phyloP scores from a whole-genome alignment of 192 early-diverging fungal species.

The Gonapodya prolifera region DNA sequence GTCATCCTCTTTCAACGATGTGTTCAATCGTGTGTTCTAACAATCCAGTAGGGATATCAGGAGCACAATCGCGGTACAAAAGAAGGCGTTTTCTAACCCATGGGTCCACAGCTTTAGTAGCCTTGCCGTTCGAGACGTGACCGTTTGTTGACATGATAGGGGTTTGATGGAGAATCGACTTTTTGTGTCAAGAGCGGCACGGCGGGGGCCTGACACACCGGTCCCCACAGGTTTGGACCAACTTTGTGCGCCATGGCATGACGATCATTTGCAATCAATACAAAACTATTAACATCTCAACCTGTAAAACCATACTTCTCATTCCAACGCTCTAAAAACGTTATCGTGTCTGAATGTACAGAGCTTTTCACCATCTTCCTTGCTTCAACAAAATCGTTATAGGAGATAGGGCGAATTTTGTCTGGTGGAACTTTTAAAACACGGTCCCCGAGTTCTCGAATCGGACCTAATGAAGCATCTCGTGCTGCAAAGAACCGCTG shows the following conservation, averaged over 20 bases:
- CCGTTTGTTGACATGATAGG: not conserved
- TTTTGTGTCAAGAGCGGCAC: too few species aligned
- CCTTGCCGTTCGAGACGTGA: not conserved
- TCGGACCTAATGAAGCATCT: slow-evolving; percentile 37
- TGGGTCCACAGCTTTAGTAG: not conserved
- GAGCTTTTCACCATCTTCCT: slow-evolving; percentile 1
- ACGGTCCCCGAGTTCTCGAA: slow-evolving; percentile 27
- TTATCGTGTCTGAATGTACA: not conserved
- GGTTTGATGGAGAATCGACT: not conserved
- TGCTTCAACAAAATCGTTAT: slow-evolving; percentile 21
- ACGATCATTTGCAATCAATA: too few species aligned
- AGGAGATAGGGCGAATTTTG: slow-evolving; percentile 22
- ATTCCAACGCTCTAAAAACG: not conserved
- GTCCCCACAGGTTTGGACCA: too few species aligned
- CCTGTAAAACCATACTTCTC: not conserved
- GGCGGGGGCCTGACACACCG: too few species aligned
- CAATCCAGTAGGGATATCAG: not conserved
- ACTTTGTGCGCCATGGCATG: too few species aligned
- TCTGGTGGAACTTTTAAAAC: slow-evolving; percentile 22
- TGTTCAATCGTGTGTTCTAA: slow-evolving; percentile 53
- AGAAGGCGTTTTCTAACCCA: not conserved
- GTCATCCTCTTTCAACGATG: slow-evolving; percentile 80
- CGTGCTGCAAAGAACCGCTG: slow-evolving; percentile 18
- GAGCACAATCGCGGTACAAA: too few species aligned
- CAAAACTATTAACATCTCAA: too few species aligned